Conservation (phyloP, 202 grass and related monocot species). For the Bolboschoenoplectus hybrid region DNA sequence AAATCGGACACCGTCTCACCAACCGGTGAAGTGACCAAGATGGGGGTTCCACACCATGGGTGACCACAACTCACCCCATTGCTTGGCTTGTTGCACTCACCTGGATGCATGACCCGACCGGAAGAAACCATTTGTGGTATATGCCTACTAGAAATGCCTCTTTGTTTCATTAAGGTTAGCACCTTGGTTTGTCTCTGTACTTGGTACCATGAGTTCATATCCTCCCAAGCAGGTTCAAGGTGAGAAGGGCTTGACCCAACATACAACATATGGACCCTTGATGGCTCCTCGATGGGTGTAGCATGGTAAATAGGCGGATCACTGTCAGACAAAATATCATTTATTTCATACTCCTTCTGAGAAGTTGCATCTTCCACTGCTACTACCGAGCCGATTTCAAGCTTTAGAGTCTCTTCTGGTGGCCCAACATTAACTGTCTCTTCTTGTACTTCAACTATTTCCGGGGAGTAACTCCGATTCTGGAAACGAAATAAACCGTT, state of each 20-base stretch:
- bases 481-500: slow-evolving; percentile 71
- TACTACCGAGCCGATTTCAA: slow-evolving; percentile 78
- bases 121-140: slow-evolving; percentile 80
- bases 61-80: slow-evolving; percentile 73
- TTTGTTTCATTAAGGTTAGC: slow-evolving; percentile 83
- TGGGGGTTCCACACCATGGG: slow-evolving; percentile 83
- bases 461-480: slow-evolving; percentile 73
- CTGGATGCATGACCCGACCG: slow-evolving; percentile 67
- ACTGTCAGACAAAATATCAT: slow-evolving; percentile 68
- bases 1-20: slow-evolving; percentile 87
- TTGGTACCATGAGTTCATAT: slow-evolving; percentile 96
- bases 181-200: slow-evolving; percentile 91
- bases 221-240: slow-evolving; percentile 89
- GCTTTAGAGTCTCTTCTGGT: slow-evolving; percentile 69
- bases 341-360: slow-evolving; percentile 77
- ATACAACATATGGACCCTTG: slow-evolving; percentile 68
- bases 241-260: slow-evolving; percentile 84
- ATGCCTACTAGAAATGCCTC: slow-evolving; percentile 79
- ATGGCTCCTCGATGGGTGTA: slow-evolving; percentile 67
- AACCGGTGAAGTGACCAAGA: slow-evolving; percentile 79
- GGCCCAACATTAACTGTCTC: slow-evolving; percentile 45
- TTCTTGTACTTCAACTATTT: slow-evolving; percentile 93
- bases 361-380: slow-evolving; percentile 73
- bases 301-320: slow-evolving; percentile 77
- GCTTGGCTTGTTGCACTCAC: slow-evolving; percentile 70